These are phyloP conservation scores for Salvia rosmarinus DNA, from an alignment of 257 asterid genomes.

Conservation along the genomic window DNA sequence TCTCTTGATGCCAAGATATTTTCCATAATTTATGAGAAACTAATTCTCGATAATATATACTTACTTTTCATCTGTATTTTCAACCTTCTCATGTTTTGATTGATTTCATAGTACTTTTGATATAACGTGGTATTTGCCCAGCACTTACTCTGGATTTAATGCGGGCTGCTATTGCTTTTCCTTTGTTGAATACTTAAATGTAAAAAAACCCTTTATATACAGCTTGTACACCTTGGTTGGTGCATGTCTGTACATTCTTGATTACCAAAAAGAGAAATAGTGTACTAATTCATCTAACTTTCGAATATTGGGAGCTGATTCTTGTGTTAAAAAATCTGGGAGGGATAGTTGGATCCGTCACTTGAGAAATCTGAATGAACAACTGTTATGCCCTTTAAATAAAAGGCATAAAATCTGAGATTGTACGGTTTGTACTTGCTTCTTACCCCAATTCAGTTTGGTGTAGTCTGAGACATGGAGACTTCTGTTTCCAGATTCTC, in stretches of 20 bases:
- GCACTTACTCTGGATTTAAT: conserved; percentile 9
- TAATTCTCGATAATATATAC: too few relatives aligned
- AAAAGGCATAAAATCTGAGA: too few relatives aligned
- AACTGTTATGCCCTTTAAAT: background rate
- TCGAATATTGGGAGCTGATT: background rate
- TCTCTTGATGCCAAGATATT: conserved; percentile 6
- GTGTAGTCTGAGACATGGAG: background rate
- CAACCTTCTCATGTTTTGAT: background rate
- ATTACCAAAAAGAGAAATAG: background rate
- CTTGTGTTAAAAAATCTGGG: background rate
- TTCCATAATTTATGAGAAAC: conserved; percentile 1
- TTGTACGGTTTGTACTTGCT: background rate
- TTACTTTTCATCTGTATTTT: background rate
- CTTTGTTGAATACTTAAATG: background rate
- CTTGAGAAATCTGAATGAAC: background rate
- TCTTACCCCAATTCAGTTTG: background rate
- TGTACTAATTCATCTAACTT: background rate
- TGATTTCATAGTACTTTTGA: conserved; percentile 17
- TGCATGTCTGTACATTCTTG: background rate
- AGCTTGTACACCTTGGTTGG: background rate
- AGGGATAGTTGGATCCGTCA: background rate
- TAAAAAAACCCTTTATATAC: background rate
- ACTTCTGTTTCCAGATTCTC: background rate
- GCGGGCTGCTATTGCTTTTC: background rate
- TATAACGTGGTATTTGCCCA: background rate